phyloP scores from a whole-genome alignment of 2,329 filamentous ascomycete species.

The Plenodomus biglobosus region DNA sequence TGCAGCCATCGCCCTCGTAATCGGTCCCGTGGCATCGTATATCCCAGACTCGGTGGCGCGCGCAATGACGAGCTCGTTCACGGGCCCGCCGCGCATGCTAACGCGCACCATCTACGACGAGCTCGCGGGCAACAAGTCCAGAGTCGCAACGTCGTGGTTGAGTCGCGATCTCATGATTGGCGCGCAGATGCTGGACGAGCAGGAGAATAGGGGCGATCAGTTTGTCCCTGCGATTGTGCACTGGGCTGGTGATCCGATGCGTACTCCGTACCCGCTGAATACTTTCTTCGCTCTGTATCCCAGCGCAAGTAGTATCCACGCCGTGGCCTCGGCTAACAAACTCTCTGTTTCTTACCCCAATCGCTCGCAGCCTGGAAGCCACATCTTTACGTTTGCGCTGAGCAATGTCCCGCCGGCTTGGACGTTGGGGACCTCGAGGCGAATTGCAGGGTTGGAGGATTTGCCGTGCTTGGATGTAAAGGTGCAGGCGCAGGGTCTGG shows the following conservation, averaged over 20 bases:
- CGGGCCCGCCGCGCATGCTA: neutral
- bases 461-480: constrained; percentile 45
- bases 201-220: constrained; percentile 23
- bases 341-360: constrained; percentile 24
- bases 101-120: constrained; percentile 27
- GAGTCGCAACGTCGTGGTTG: constrained; percentile 48
- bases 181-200: constrained; percentile 9
- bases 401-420: constrained; percentile 22
- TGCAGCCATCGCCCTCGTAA: constrained; percentile 42
- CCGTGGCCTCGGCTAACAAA: constrained; percentile 40
- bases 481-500: constrained; percentile 45
- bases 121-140: constrained; percentile 32
- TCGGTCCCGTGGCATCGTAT: neutral
- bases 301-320: constrained; percentile 47
- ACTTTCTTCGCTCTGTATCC: constrained; percentile 35
- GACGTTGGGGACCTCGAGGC: constrained; percentile 12
- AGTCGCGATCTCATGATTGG: constrained; percentile 50
- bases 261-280: constrained; percentile 26
- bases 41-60: neutral
- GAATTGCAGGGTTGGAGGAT: constrained; percentile 14
- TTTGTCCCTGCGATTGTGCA: constrained; percentile 51
- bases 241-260: constrained; percentile 48
- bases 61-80: neutral
- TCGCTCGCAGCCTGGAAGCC: constrained; percentile 16
- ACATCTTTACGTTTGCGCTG: constrained; percentile 24